phyloP scores from a whole-genome alignment of 805 yeast species.

The Saturnispora silvae region DNA sequence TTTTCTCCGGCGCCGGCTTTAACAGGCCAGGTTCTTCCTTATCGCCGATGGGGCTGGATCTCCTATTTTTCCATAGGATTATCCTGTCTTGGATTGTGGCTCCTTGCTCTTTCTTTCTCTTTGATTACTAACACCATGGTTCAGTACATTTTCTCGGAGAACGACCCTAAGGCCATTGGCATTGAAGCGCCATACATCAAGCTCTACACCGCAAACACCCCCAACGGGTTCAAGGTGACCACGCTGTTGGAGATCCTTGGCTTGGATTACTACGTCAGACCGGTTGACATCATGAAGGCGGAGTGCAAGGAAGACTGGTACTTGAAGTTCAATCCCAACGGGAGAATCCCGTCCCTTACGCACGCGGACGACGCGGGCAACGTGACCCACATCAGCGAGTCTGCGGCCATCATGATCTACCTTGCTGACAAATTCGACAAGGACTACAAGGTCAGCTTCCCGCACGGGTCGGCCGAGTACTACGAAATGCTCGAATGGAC shows the following conservation, averaged over 20 bases:
- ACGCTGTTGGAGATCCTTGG: constrained; percentile 32
- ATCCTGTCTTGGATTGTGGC: too few relatives aligned
- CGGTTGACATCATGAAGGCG: constrained; percentile 31
- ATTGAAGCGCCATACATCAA: constrained; percentile 33
- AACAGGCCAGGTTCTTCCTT: too few relatives aligned
- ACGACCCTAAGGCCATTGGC: constrained; percentile 26
- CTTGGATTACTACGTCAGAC: constrained; percentile 31
- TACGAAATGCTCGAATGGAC: constrained; percentile 45
- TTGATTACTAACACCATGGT: constrained; percentile 24
- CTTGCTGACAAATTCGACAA: constrained; percentile 51
- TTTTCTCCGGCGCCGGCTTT: too few relatives aligned
- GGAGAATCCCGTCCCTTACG: constrained; percentile 48
- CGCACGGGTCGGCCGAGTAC: constrained; percentile 31
- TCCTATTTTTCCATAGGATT: background rate
- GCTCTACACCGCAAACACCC: constrained; percentile 33
- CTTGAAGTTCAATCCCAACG: constrained; percentile 48
- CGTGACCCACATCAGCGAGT: constrained; percentile 38
- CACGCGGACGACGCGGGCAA: constrained; percentile 32
- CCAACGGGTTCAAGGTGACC: constrained; percentile 36
- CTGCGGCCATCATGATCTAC: constrained; percentile 52
- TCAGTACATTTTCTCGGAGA: constrained; percentile 23
- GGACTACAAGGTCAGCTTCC: constrained; percentile 36
- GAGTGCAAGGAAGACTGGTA: constrained; percentile 51
- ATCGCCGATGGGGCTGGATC: background rate
- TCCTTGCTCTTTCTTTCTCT: constrained; percentile 15